These are phyloP conservation scores for Tylopilus sp. DNA, from an alignment of 1,284 basidiomycete species.

Conservation along the genomic window DNA sequence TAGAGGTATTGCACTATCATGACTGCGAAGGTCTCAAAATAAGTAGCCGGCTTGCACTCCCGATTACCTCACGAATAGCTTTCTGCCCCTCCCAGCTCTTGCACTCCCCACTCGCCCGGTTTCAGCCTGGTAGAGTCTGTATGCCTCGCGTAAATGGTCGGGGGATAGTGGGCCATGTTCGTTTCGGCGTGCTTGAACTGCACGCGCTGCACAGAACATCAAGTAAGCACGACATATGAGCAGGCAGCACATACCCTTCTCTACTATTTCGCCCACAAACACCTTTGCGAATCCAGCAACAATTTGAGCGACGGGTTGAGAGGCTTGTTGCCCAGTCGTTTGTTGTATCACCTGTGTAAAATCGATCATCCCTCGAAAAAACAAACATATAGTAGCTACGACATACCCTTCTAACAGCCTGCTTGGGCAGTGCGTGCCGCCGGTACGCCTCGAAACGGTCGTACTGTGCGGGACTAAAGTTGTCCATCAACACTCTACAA, in stretches of 20 bases:
- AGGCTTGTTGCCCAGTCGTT: constrained; percentile 83
- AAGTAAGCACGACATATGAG: not conserved
- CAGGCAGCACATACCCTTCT: constrained; percentile 69
- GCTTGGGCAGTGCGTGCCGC: constrained; percentile 85
- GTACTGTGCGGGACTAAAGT: constrained; percentile 86
- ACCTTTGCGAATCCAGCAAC: constrained; percentile 92
- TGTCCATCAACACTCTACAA: constrained; percentile 86
- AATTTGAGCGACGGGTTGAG: constrained; percentile 87
- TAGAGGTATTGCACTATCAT: no score
- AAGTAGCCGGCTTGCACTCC: not conserved
- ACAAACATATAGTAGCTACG: not conserved
- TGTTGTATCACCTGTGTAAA: constrained; percentile 82
- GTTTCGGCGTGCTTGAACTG: constrained; percentile 77
- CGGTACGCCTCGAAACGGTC: constrained; percentile 92
- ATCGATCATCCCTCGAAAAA: not conserved
- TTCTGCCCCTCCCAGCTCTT: constrained; percentile 71
- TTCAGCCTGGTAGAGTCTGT: constrained; percentile 84
- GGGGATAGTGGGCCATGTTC: constrained; percentile 86
- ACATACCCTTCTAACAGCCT: constrained; percentile 80
- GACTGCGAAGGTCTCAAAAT: no score
- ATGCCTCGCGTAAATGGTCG: constrained; percentile 90
- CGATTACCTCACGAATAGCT: constrained; percentile 62
- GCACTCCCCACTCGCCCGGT: constrained; percentile 84
- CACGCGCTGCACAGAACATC: constrained; percentile 64
- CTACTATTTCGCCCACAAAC: constrained; percentile 93